Evolutionary conservation across 257 asterid species (phyloP), one percentile per base, ranked within the genome.

Genomic region (Jasminum sambac): DNA sequence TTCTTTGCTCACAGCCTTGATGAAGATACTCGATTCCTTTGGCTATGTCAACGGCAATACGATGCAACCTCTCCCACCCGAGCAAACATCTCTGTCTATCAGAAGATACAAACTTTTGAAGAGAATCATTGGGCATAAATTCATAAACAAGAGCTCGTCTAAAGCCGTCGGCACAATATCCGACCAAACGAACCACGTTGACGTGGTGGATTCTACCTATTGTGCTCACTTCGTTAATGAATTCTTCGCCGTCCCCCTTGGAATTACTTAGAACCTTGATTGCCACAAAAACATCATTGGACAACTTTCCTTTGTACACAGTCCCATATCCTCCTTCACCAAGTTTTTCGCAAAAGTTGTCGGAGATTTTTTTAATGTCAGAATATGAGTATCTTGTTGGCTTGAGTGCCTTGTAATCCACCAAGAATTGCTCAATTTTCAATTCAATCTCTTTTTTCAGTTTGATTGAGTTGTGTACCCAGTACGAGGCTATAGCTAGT

Each of bases 1-100:
- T 80, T 9, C 73, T 74, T 6, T 76, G 55, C 14, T 64, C 76
- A 13, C 80, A 75, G 0, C 80, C 76, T 10, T 30, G 36, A 44
- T 75, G 84, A 66, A 76, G 21, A 59, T 76, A 76, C 46, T 76
- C 74, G 3, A 76, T 80, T 39, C 81, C 84, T 2, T 44, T 59
- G 26, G 84, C 84, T 68, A 79, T 78, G 14, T 77, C 81, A 39
- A 79, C 30, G 11, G 76, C 73, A 68, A 83, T 77, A 23, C 63
- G 70, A 8, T 44, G 72, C 79, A 67, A 63, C 9, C 19, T 76
- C 9, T 48, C 46, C 78, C 78, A 82, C 13, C 61, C 61, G 34
- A 21, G 12, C 25, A 12, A 37, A 77, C 55, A 3, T 11, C 21
- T 55, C 14, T 21, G 34, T 21, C 23, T 55, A 2, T 55, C 61